A percentile compares a stretch with the other conserved stretches of the same genome.
Conservation (phyloP, 2,329 filamentous ascomycete species). For the Neofusicoccum parvum region DNA sequence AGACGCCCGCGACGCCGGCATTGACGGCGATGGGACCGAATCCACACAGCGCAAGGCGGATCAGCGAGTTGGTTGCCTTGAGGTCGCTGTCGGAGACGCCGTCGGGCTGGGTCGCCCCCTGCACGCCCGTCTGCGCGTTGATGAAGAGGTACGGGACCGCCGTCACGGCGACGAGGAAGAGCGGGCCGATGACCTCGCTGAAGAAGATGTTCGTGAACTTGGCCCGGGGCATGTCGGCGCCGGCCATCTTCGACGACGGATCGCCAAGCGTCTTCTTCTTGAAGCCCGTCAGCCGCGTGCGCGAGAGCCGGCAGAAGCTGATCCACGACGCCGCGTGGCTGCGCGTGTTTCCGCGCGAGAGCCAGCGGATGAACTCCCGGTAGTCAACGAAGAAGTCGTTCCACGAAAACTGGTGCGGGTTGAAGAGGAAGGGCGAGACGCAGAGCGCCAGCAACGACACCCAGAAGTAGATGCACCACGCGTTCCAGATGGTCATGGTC, state of each 20-base stretch:
- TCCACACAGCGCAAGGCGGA: constrained; percentile 79
- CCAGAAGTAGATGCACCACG: constrained; percentile 93
- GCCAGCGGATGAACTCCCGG: constrained; percentile 93
- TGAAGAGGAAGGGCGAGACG: constrained; percentile 95
- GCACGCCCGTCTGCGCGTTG: constrained; percentile 89
- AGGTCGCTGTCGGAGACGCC: constrained; percentile 30
- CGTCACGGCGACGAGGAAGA: constrained; percentile 78
- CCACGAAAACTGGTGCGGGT: constrained; percentile 98
- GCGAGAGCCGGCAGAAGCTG: constrained; percentile 89
- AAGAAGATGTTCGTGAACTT: constrained; percentile 90
- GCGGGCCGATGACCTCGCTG: constrained; percentile 81
- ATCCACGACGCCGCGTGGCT: constrained; percentile 98
- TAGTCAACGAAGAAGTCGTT: constrained; percentile 99
- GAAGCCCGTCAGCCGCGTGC: constrained; percentile 95
- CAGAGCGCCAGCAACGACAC: constrained; percentile 84
- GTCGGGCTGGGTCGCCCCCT: constrained; percentile 40
- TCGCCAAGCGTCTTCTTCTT: constrained; percentile 94
- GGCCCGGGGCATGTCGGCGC: constrained; percentile 79
- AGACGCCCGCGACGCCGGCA: constrained; percentile 72
- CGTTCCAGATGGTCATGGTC: constrained; percentile 88
- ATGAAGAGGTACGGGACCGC: constrained; percentile 92
- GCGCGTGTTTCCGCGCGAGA: constrained; percentile 94
- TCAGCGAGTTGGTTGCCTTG: constrained; percentile 66
- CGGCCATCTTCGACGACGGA: constrained; percentile 89
- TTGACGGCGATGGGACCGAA: constrained; percentile 87